Conservation (phyloP, 768 basidiomycete genomes). For the Lentinula boryana region DNA sequence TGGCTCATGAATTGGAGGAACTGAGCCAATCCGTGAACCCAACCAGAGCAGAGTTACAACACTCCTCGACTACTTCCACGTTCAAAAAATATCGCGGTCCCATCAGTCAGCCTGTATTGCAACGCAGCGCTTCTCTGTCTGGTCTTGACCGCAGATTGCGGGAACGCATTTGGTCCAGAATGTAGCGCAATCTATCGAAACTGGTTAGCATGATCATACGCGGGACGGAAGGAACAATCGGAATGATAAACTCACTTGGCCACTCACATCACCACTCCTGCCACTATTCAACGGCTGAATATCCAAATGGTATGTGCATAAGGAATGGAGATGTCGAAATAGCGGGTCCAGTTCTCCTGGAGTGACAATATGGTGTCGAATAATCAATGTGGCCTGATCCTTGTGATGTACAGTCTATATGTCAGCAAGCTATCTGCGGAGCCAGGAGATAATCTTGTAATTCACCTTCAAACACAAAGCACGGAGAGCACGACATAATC, state of each 20-base stretch:
- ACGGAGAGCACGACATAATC: constrained; percentile 55
- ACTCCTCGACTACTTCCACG: constrained; percentile 66
- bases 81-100: constrained; percentile 62
- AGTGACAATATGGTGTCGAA: constrained; percentile 60
- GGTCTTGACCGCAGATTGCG: constrained; percentile 25
- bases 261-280: constrained; percentile 70
- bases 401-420: constrained; percentile 19
- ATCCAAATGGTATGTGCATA: constrained; percentile 67
- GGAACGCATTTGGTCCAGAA: constrained; percentile 36
- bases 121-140: constrained; percentile 51
- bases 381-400: constrained; percentile 48
- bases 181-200: constrained; percentile 55
- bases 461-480: constrained; percentile 50
- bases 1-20: too few species aligned
- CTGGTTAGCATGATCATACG: not conserved
- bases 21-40: too few species aligned
- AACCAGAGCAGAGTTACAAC: constrained; percentile 26
- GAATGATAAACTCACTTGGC: constrained; percentile 45
- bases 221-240: not conserved
- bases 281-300: constrained; percentile 69
- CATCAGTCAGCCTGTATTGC: constrained; percentile 69
- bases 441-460: not conserved
- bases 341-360: constrained; percentile 54
- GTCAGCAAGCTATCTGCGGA: not conserved
- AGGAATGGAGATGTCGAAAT: constrained; percentile 51